phyloP scores from a whole-genome alignment of 306 rosid species.

The Begonia masoniana region DNA sequence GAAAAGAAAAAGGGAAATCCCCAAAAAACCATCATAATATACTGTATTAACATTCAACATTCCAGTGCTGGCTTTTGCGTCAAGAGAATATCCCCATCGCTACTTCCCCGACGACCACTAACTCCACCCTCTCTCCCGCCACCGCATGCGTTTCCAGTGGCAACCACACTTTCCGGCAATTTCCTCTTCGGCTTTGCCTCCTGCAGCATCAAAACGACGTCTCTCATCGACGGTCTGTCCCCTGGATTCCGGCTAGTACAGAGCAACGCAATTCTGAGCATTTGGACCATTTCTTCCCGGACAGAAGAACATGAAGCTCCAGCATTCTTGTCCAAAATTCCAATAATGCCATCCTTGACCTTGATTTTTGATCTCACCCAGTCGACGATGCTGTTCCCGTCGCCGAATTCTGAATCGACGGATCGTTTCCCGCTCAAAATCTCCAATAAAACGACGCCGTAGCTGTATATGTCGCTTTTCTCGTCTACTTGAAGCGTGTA shows the following conservation, averaged over 20 bases:
- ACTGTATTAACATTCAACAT: constrained; percentile 49
- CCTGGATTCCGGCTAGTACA: constrained; percentile 69
- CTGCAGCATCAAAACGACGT: constrained; percentile 79
- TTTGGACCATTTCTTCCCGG: constrained; percentile 73
- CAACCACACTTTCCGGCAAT: constrained; percentile 10
- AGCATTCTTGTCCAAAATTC: constrained; percentile 53
- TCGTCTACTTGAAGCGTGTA: constrained; percentile 89
- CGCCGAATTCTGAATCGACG: constrained; percentile 66
- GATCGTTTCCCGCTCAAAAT: constrained; percentile 56
- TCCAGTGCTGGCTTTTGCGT: constrained; percentile 32
- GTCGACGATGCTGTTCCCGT: constrained; percentile 81
- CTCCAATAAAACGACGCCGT: constrained; percentile 77
- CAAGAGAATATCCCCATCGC: constrained; percentile 26
- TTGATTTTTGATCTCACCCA: constrained; percentile 66
- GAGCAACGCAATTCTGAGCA: constrained; percentile 70
- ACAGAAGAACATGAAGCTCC: constrained; percentile 53
- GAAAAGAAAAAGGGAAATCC: neutral
- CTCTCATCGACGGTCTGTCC: constrained; percentile 90
- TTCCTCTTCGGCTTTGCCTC: constrained; percentile 78
- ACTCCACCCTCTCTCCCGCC: constrained; percentile 8
- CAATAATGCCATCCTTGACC: constrained; percentile 36
- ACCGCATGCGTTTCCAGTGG: neutral
- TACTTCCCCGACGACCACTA: neutral
- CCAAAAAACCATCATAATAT: neutral
- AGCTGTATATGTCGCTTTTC: constrained; percentile 89